These are phyloP conservation scores for Boletus pseudopeckii DNA, from an alignment of 768 basidiomycete genomes.

Conservation along the genomic window DNA sequence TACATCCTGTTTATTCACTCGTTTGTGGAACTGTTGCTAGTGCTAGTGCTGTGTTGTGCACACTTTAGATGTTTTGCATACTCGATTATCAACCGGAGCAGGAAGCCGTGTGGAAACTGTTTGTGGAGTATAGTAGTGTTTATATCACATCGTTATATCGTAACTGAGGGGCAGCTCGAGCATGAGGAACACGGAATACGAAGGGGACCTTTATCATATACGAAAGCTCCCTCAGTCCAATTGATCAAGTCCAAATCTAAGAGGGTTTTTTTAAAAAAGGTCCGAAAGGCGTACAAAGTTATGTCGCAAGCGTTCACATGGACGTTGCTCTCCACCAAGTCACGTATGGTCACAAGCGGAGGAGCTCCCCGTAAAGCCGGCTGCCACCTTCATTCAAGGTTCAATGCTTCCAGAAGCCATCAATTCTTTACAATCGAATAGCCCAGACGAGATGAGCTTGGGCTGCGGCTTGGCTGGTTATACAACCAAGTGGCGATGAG, in stretches of 20 bases:
- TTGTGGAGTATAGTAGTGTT: conserved; percentile 25
- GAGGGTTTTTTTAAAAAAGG: conserved; percentile 12
- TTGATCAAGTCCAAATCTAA: conserved; percentile 28
- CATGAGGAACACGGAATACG: conserved; percentile 12
- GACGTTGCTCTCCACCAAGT: not conserved
- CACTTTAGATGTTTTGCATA: not conserved
- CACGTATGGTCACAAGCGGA: conserved; percentile 2
- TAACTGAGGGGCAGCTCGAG: conserved; percentile 13
- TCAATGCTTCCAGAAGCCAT: conserved; percentile 4
- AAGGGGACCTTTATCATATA: conserved; percentile 21
- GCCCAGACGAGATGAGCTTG: conserved; percentile 26
- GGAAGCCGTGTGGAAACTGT: conserved; percentile 3
- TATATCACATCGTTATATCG: conserved; percentile 29
- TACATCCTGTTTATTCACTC: conserved; percentile 22
- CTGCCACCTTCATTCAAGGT: not conserved
- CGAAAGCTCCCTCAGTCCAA: conserved; percentile 20
- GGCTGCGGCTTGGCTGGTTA: conserved; percentile 57
- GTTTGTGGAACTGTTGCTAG: conserved; percentile 9
- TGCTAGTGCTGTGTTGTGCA: not conserved
- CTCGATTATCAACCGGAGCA: conserved; percentile 7
- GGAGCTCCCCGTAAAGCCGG: not conserved
- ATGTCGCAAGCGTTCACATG: conserved; percentile 17
- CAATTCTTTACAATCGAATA: conserved; percentile 28
- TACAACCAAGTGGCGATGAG: conserved; percentile 90
- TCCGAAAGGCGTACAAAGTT: conserved; percentile 22